Percentiles rank a stretch among this genome's conserved stretches.
Evolutionary conservation across 23 red algal genomes (phyloP).

Genomic region (Porphyridium purpureum): DNA sequence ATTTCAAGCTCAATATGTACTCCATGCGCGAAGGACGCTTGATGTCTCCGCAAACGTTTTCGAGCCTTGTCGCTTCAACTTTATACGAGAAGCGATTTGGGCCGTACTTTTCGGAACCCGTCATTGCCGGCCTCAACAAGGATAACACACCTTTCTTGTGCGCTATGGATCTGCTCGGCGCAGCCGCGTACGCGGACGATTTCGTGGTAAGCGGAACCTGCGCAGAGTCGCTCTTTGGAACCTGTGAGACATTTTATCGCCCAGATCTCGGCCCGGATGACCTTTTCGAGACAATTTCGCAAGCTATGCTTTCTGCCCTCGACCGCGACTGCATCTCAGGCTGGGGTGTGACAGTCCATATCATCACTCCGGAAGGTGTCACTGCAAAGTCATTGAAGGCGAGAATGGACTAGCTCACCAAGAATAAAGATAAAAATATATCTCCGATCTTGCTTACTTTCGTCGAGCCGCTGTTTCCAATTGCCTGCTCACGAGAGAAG

Average conservation of each 20-base stretch:
- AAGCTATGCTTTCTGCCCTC: constrained; percentile 64
- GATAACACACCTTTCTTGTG: constrained; percentile 86
- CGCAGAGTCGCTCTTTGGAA: constrained; percentile 87
- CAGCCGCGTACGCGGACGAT: constrained; percentile 49
- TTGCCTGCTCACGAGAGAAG: too few species aligned
- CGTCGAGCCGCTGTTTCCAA: too few species aligned
- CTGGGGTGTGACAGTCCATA: constrained; percentile 85
- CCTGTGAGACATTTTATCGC: constrained; percentile 96
- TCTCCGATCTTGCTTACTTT: neutral
- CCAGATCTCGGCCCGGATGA: constrained; percentile 59
- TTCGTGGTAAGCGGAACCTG: constrained; percentile 88
- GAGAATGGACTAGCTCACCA: constrained; percentile 64
- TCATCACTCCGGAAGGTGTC: constrained; percentile 78
- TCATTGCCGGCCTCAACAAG: constrained; percentile 79
- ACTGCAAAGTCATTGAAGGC: constrained; percentile 52
- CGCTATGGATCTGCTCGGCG: constrained; percentile 84
- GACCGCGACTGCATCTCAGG: constrained; percentile 97
- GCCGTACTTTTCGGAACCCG: constrained; percentile 92
- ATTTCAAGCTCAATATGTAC: constrained; percentile 73
- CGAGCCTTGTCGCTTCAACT: constrained; percentile 68
- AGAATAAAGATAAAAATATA: neutral
- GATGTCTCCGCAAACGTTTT: constrained; percentile 72
- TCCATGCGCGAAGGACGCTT: constrained; percentile 73
- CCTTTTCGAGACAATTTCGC: constrained; percentile 83
- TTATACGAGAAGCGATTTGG: constrained; percentile 88